Percentiles rank a stretch among this genome's conserved stretches.
These are phyloP conservation scores for Viridothelium virens DNA, from an alignment of 495 filamentous ascomycete genomes.

Conservation along the genomic window DNA sequence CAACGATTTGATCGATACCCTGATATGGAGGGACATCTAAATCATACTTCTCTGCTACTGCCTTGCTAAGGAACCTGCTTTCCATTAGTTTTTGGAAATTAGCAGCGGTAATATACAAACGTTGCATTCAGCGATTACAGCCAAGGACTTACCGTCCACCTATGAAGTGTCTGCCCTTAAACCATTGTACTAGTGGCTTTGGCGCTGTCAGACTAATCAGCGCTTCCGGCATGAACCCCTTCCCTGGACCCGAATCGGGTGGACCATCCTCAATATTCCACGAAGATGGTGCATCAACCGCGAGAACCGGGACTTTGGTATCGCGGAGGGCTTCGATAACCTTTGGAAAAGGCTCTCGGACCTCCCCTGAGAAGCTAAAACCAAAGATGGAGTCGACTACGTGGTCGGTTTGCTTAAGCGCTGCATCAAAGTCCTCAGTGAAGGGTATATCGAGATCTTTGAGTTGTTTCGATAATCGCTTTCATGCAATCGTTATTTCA, in stretches of 20 bases:
- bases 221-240: constrained; percentile 66
- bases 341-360: constrained; percentile 79
- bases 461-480: constrained; percentile 78
- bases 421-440: constrained; percentile 64
- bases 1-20: constrained; percentile 83
- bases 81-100: not conserved
- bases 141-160: constrained; percentile 56
- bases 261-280: constrained; percentile 90
- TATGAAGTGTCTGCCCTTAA: constrained; percentile 78
- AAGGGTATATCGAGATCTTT: constrained; percentile 76
- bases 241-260: constrained; percentile 66
- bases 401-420: constrained; percentile 62
- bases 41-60: constrained; percentile 80
- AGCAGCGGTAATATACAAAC: constrained; percentile 2
- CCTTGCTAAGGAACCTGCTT: constrained; percentile 64
- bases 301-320: constrained; percentile 67
- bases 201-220: constrained; percentile 89
- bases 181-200: constrained; percentile 82
- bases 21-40: constrained; percentile 75
- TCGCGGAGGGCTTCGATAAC: constrained; percentile 70
- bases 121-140: constrained; percentile 20
- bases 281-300: constrained; percentile 84
- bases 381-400: constrained; percentile 93
- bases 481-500: constrained; percentile 12
- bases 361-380: constrained; percentile 87